Evolutionary conservation across 1,139 yeast genomes (phyloP).

Genomic region (Arxiozyma slooffiae): DNA sequence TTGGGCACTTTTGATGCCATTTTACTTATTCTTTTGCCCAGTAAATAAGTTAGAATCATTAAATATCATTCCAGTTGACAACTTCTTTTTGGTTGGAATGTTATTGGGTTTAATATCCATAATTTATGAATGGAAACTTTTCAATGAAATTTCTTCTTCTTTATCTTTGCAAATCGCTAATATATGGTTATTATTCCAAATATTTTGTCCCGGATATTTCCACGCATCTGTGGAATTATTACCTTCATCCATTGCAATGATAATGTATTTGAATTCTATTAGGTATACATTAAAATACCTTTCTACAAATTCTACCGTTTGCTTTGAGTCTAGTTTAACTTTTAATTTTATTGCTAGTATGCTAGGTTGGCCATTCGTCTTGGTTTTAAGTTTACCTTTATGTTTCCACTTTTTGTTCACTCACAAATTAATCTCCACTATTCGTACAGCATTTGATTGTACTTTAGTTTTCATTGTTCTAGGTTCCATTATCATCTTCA

Average conservation of each 20-base stretch:
- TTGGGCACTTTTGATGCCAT: slow-evolving; percentile 61
- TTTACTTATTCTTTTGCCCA: slow-evolving; percentile 38
- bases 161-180: slow-evolving; percentile 35
- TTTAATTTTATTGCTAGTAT: slow-evolving; percentile 60
- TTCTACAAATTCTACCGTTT: slow-evolving; percentile 17
- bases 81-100: slow-evolving; percentile 47
- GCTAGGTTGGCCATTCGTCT: slow-evolving; percentile 86
- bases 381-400: slow-evolving; percentile 56
- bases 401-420: slow-evolving; percentile 28
- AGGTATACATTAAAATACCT: slow-evolving; percentile 25
- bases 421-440: slow-evolving; percentile 23
- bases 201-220: slow-evolving; percentile 42
- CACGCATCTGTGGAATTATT: slow-evolving; percentile 79
- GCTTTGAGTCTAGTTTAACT: slow-evolving; percentile 30
- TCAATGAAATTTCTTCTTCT: slow-evolving; percentile 19
- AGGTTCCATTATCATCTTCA: slow-evolving; percentile 34
- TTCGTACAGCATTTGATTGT: slow-evolving; percentile 29
- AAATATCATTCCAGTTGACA: slow-evolving; percentile 17
- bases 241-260: slow-evolving; percentile 83
- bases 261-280: slow-evolving; percentile 46
- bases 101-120: slow-evolving; percentile 44
- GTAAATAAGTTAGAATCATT: slow-evolving; percentile 22
- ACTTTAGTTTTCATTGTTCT: slow-evolving; percentile 28
- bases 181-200: slow-evolving; percentile 27
- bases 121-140: slow-evolving; percentile 24